A percentile compares a stretch with the other conserved stretches of the same genome.
Evolutionary conservation across 2,329 filamentous ascomycete species (phyloP).

Genomic region (Pseudogymnoascus sp.): DNA sequence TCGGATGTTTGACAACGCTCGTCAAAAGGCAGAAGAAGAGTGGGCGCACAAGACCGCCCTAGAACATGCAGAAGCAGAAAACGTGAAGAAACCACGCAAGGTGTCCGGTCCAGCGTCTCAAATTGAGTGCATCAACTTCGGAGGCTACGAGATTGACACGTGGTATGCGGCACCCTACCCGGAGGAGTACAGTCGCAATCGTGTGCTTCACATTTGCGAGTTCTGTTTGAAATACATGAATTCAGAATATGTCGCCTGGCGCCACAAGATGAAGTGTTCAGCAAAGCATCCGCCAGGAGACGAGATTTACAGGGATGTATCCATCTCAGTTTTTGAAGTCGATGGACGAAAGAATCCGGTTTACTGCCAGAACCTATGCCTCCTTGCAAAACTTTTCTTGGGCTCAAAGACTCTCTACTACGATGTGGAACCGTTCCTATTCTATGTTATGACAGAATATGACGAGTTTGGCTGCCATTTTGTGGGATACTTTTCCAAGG

Average conservation of each 20-base stretch:
- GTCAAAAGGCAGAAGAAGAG: conserved; percentile 83
- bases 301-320: conserved; percentile 88
- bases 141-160: conserved; percentile 94
- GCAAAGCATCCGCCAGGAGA: conserved; percentile 96
- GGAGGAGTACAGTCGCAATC: conserved; percentile 94
- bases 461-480: conserved; percentile 90
- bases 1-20: conserved; percentile 79
- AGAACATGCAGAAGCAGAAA: conserved; percentile 56
- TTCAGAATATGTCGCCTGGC: conserved; percentile 95
- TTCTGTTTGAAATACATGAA: conserved; percentile 99
- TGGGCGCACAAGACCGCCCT: conserved; percentile 68
- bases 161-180: conserved; percentile 99
- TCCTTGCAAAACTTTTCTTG: conserved; percentile 93
- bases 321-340: conserved; percentile 93
- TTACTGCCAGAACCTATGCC: conserved; percentile 97
- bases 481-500: conserved; percentile 98
- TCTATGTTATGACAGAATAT: conserved; percentile 94
- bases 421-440: conserved; percentile 92
- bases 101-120: conserved; percentile 81
- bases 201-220: conserved; percentile 96
- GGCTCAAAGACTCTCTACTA: conserved; percentile 98
- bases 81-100: conserved; percentile 61
- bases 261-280: conserved; percentile 93
- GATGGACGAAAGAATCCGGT: conserved; percentile 94
- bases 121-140: conserved; percentile 98